phyloP scores from a whole-genome alignment of 306 rosid species.

The Dryas alaskensis region DNA sequence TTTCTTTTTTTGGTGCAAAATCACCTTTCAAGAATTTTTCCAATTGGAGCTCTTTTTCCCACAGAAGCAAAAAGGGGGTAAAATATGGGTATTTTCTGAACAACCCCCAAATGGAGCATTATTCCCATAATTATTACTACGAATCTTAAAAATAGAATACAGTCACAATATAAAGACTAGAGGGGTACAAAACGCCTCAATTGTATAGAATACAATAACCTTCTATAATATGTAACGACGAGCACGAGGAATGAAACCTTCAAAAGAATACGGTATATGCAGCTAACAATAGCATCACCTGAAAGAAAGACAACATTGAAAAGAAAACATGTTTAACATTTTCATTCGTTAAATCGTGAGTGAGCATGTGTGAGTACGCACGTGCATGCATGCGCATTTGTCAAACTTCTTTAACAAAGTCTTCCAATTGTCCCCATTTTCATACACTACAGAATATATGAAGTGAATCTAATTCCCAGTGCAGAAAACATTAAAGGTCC shows the following conservation, averaged over 20 bases:
- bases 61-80: neutral
- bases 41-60: neutral
- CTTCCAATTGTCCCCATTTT: too few species aligned
- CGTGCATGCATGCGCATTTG: neutral
- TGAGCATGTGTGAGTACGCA: neutral
- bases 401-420: too few species aligned
- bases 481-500: too few species aligned
- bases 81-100: neutral
- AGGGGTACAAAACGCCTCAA: constrained; percentile 6
- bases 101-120: neutral
- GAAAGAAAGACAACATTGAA: constrained; percentile 3
- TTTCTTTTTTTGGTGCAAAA: neutral
- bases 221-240: constrained; percentile 9
- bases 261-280: constrained; percentile 21
- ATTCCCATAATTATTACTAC: constrained; percentile 5
- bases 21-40: neutral
- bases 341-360: neutral
- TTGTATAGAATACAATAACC: constrained; percentile 20
- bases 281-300: constrained; percentile 31
- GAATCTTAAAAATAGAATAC: constrained; percentile 8
- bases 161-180: constrained; percentile 14
- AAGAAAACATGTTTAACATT: neutral
- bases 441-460: too few species aligned
- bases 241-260: neutral
- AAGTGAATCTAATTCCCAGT: too few species aligned